Conservation (phyloP, 768 basidiomycete genomes). For the Mycena galericulata region DNA sequence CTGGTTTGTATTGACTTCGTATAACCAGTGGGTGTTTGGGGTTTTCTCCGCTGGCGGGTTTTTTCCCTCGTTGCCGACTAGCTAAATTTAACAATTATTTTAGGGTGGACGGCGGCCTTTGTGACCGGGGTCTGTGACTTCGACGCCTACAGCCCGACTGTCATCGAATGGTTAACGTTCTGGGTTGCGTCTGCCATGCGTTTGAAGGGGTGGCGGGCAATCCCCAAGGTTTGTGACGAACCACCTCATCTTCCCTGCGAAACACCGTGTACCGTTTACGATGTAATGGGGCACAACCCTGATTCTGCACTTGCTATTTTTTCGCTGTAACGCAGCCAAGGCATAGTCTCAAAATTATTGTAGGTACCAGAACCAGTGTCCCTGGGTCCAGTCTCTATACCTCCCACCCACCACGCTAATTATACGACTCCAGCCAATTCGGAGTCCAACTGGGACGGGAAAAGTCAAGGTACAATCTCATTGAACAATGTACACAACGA, state of each 20-base stretch:
- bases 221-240: constrained; percentile 56
- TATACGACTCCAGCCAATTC: constrained; percentile 47
- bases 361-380: constrained; percentile 59
- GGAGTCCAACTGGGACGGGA: constrained; percentile 59
- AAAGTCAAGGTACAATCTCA: constrained; percentile 49
- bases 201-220: constrained; percentile 44
- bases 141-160: constrained; percentile 56
- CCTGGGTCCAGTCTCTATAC: constrained; percentile 43
- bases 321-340: constrained; percentile 19
- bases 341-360: constrained; percentile 24
- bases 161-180: constrained; percentile 63
- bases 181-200: constrained; percentile 69
- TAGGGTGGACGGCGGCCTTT: constrained; percentile 67
- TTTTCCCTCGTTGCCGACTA: not conserved
- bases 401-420: constrained; percentile 39
- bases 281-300: constrained; percentile 42
- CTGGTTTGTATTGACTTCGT: constrained; percentile 71
- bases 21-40: constrained; percentile 72
- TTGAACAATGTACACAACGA: not conserved
- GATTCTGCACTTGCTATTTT: constrained; percentile 44
- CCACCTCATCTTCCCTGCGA: constrained; percentile 33
- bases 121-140: constrained; percentile 59
- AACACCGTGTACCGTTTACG: constrained; percentile 45
- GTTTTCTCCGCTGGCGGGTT: constrained; percentile 65
- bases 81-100: not conserved